Conservation (phyloP, 2,329 filamentous ascomycete genomes). For the Fusarium sp. region DNA sequence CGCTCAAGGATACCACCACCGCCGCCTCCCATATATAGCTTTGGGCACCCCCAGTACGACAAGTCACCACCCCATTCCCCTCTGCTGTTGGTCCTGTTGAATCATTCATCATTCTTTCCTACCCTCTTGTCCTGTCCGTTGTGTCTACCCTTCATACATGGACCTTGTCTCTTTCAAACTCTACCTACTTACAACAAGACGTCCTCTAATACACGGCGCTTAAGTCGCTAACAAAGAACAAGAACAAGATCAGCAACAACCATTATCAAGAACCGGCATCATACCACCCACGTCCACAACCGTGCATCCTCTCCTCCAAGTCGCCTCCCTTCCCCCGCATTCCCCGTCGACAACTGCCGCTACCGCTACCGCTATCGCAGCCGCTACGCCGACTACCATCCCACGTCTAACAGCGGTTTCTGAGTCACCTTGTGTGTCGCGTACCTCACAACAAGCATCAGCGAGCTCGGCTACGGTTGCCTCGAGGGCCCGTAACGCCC, state of each 20-base stretch:
- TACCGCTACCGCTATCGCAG: constrained; percentile 29
- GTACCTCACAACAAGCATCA: constrained; percentile 11
- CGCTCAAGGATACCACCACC: constrained; percentile 39
- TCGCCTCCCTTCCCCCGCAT: constrained; percentile 37
- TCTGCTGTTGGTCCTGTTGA: constrained; percentile 10
- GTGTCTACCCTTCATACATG: neutral
- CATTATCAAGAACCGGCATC: constrained; percentile 30
- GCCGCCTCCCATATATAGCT: constrained; percentile 27
- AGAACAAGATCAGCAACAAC: constrained; percentile 13
- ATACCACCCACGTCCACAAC: constrained; percentile 34
- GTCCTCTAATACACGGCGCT: constrained; percentile 9
- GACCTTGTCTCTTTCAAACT: constrained; percentile 7
- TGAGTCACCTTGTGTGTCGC: constrained; percentile 21
- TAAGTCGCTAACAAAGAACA: constrained; percentile 27
- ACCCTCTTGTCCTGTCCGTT: neutral
- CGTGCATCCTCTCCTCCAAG: constrained; percentile 39
- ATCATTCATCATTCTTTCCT: neutral
- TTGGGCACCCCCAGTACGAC: constrained; percentile 26
- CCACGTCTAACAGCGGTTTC: constrained; percentile 16
- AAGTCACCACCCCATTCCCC: constrained; percentile 18
- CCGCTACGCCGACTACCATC: constrained; percentile 27
- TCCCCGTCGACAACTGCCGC: constrained; percentile 37
- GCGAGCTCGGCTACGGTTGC: constrained; percentile 21
- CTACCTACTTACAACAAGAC: constrained; percentile 9
- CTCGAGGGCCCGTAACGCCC: constrained; percentile 35